Conservation (phyloP, 208 protist genomes). For the Crithidia sp. region DNA sequence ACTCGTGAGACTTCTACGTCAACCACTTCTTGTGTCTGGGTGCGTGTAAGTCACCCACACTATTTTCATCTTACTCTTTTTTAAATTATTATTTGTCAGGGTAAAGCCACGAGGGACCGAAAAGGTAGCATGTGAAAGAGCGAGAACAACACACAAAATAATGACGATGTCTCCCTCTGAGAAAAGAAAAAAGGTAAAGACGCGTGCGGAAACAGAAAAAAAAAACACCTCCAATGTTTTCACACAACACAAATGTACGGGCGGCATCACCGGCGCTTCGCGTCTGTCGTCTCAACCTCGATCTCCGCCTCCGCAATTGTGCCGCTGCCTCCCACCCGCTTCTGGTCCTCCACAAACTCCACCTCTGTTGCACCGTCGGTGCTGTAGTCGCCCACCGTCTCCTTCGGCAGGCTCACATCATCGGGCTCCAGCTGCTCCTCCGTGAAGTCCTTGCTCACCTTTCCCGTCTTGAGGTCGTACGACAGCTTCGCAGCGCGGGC, state of each 20-base stretch:
- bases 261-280: not conserved
- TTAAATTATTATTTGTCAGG: too few relatives aligned
- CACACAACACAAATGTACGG: not conserved
- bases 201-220: not conserved
- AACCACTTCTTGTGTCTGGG: too few relatives aligned
- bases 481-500: conserved; percentile 76
- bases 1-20: too few relatives aligned
- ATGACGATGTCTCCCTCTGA: not conserved
- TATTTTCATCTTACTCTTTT: too few relatives aligned
- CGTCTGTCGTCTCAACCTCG: conserved; percentile 39
- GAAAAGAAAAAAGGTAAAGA: not conserved
- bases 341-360: conserved; percentile 78
- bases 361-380: conserved; percentile 81
- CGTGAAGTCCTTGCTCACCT: conserved; percentile 87
- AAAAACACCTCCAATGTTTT: conserved; percentile 4
- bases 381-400: conserved; percentile 80
- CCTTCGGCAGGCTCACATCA: conserved; percentile 78
- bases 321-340: conserved; percentile 23
- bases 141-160: too few relatives aligned
- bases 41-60: too few relatives aligned
- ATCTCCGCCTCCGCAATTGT: conserved; percentile 52
- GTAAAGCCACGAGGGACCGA: too few relatives aligned
- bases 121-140: too few relatives aligned
- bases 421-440: conserved; percentile 90
- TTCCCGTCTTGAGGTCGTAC: conserved; percentile 81